phyloP scores from a whole-genome alignment of 2,329 filamentous ascomycete genomes.

The Pseudogymnoascus sp. region DNA sequence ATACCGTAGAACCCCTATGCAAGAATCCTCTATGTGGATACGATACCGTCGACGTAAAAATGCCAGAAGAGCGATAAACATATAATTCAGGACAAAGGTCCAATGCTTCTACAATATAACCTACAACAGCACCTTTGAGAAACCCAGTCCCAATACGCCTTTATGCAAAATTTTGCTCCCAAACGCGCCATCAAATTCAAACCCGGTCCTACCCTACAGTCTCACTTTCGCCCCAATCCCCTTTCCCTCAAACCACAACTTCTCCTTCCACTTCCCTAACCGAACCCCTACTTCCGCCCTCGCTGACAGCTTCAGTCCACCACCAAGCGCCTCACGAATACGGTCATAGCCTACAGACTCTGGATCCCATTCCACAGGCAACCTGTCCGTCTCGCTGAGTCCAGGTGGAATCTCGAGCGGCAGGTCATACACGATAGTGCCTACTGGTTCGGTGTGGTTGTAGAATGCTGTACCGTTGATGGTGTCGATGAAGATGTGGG shows the following conservation, averaged over 20 bases:
- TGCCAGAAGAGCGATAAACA: neutral
- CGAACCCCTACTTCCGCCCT: constrained; percentile 65
- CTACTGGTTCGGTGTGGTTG: constrained; percentile 68
- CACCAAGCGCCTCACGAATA: constrained; percentile 70
- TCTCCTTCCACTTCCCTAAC: constrained; percentile 66
- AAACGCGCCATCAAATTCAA: neutral
- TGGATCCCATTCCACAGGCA: constrained; percentile 76
- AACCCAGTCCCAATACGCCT: neutral
- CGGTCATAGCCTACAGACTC: constrained; percentile 76
- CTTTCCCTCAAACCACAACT: constrained; percentile 58
- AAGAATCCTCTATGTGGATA: no score
- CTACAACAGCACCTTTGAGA: neutral
- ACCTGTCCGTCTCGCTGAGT: constrained; percentile 57
- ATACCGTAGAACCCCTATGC: neutral
- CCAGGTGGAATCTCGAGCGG: constrained; percentile 74
- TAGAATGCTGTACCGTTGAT: constrained; percentile 82
- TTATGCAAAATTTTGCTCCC: neutral
- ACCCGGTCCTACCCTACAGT: constrained; percentile 30
- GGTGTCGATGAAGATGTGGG: constrained; percentile 66
- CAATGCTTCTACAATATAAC: neutral
- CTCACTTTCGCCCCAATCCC: constrained; percentile 61
- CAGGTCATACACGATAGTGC: constrained; percentile 63
- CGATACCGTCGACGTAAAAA: neutral
- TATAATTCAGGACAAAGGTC: neutral
- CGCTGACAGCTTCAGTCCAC: constrained; percentile 68